Evolutionary conservation across 495 filamentous ascomycete genomes (phyloP), one percentile per base, ranked within the genome.

Genomic region (Barbatosphaeria neglecta): DNA sequence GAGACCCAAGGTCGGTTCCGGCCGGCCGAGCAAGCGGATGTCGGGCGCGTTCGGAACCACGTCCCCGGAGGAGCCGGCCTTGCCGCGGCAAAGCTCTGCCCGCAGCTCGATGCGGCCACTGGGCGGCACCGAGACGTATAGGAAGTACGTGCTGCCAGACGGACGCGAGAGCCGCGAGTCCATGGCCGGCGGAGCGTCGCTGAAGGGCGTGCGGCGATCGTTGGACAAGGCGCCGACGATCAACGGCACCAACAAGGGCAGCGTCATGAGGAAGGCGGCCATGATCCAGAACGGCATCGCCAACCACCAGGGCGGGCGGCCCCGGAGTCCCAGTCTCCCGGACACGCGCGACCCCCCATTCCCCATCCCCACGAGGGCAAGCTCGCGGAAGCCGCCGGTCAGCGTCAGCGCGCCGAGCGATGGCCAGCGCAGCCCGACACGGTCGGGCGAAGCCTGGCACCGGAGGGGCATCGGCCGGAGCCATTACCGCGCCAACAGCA

Each of bases 351-450:
- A 77, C 48, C 87, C 87, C 19, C 87, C 87, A 7, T 95, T 95
- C 70, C 89, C 93, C 0, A 90, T 98, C 8, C 92, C 92, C 4
- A 84, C 82, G 10, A 75, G 92, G 45, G 80, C 86, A 16, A 96
- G 90, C 59, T 96, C 92, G 3, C 78, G 87, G 50, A 83, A 84
- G 53, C 73, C 82, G 27, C 78, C 81, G 5, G 61, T 82, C 45
- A 83, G 76, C 54, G 64, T 73, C 25, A 93, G 71, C 52, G 75
- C 71, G 6, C 74, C 74, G 2, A 76, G 85, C 47, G 89, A 96
- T 48, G 84, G 84, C 23, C 80, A 77, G 15, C 77, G 78, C 46
- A 94, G 86, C 50, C 89, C 90, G 13, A 88, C 85, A n/a, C 57
- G 52, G 19, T 52, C 50, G n/a, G 55, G 51, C 37, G 66, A 67